Evolutionary conservation across 768 basidiomycete species (phyloP).

Genomic region (Mycena sanguinolenta): DNA sequence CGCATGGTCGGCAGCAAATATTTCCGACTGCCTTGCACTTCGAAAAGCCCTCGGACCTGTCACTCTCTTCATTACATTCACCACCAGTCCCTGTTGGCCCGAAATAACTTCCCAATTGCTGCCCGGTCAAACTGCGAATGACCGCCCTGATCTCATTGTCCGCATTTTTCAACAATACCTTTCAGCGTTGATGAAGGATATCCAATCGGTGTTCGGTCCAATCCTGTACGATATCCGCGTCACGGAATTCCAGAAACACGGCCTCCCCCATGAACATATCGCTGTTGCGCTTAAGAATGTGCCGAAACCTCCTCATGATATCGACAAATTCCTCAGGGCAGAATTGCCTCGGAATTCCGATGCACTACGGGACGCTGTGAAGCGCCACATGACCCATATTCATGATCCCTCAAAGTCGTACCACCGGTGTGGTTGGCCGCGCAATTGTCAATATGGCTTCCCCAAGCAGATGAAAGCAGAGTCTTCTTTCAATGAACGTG

Average conservation of each 20-base stretch:
- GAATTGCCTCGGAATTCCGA: background rate
- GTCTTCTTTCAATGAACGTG: background rate
- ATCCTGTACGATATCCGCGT: no score
- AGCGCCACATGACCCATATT: background rate
- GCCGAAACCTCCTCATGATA: background rate
- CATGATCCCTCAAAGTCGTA: background rate
- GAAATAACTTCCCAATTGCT: no score
- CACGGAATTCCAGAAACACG: background rate
- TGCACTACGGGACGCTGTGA: background rate
- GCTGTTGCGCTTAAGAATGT: background rate
- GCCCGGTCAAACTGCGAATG: background rate
- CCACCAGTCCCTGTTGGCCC: no score
- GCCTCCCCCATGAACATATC: background rate
- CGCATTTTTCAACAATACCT: no score
- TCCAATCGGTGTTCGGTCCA: no score
- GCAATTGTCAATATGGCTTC: background rate
- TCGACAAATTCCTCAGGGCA: background rate
- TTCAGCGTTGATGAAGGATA: no score
- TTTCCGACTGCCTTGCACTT: no score
- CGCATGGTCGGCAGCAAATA: no score
- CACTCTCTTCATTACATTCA: no score
- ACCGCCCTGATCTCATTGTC: no score
- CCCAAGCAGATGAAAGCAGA: no score
- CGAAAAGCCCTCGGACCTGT: no score
- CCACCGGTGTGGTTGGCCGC: background rate